Base-by-base conservation (phyloP, 257 asterid genomes). In the Rehmannia glutinosa region DNA sequence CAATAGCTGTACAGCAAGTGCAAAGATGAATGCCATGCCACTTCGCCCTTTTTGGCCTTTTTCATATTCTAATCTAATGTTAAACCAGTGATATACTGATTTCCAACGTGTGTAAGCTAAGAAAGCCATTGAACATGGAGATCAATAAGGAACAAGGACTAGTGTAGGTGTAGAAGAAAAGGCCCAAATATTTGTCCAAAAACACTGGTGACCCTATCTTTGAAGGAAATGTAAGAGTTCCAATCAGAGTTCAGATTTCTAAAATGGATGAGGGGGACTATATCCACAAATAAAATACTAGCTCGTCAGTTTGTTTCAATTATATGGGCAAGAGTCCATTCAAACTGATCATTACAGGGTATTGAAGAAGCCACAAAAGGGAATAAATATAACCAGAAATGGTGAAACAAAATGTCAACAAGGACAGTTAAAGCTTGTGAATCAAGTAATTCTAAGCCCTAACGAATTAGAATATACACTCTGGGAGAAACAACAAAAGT, bases 291-390 rank as follows among this genome's bases (percentile, higher is more conserved):
- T 20, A 17, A 52, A n/a, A 13, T 52, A 4, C 3, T 5, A 6
- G 25, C 23, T n/a, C 4, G 5, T 39, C 33, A 61, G 67, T 39
- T 21, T 61, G 67, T 41, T 12, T 28, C 36, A 61, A 30, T 30
- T 57, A 23, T 23, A 23, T 61, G 11, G 8, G 38, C 23, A 13
- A 13, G 28, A 32, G 23, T 53, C 38, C 12, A 7, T 50, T 21
- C 52, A 51, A 51, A 66, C 46, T 35, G 62, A 66, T 21, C 39
- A 35, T 50, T 19, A 36, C 71, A 66, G 51, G 21, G 36, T 13
- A 60, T 6, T 8, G 13, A 2, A 13, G 52, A 25, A 39, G 24
- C 67, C n/a, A 20, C 11, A 36, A 35, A 32, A 49, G 30, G 2
- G n/a, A 28, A 61, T 61, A 39, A 24, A 23, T 39, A 61, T 61